Conservation (phyloP, 768 basidiomycete genomes). For the Leccinum obscurum region DNA sequence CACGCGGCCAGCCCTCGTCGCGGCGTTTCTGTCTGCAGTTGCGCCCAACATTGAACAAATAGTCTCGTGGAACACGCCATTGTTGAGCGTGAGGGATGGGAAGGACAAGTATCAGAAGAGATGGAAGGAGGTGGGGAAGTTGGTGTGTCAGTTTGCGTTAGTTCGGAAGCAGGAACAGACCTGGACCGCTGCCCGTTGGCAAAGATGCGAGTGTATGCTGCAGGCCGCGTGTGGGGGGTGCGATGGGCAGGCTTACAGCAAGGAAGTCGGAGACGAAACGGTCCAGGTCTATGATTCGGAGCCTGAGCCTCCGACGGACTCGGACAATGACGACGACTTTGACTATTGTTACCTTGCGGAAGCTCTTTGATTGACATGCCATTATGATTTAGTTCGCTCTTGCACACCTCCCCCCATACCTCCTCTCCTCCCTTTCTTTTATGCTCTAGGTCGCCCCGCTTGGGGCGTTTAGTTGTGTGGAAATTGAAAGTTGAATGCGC, state of each 20-base stretch:
- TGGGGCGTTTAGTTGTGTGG: not conserved
- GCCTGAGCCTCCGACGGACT: slow-evolving; percentile 19
- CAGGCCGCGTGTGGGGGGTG: not conserved
- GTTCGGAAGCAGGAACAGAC: slow-evolving; percentile 23
- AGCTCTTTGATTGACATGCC: slow-evolving; percentile 1
- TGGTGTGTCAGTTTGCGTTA: slow-evolving; percentile 23
- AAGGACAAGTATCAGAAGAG: slow-evolving; percentile 26
- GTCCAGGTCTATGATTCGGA: slow-evolving; percentile 25
- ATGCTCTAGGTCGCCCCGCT: not conserved
- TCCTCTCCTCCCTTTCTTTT: not conserved
- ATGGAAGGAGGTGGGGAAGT: slow-evolving; percentile 26
- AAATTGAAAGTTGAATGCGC: not conserved
- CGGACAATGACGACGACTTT: slow-evolving; percentile 27
- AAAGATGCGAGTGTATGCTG: not conserved
- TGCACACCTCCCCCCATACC: not conserved
- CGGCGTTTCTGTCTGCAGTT: slow-evolving; percentile 29
- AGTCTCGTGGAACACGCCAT: slow-evolving; percentile 31
- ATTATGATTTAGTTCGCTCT: not conserved
- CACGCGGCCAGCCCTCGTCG: slow-evolving; percentile 28
- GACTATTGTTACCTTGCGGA: slow-evolving; percentile 25
- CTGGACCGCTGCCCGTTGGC: slow-evolving; percentile 9
- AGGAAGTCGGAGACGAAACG: slow-evolving; percentile 10
- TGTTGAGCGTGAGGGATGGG: slow-evolving; percentile 25
- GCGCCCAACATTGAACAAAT: slow-evolving; percentile 32
- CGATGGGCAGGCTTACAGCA: not conserved